Evolutionary conservation across 1,284 basidiomycete species (phyloP).

Genomic region (Trametes versicolor): DNA sequence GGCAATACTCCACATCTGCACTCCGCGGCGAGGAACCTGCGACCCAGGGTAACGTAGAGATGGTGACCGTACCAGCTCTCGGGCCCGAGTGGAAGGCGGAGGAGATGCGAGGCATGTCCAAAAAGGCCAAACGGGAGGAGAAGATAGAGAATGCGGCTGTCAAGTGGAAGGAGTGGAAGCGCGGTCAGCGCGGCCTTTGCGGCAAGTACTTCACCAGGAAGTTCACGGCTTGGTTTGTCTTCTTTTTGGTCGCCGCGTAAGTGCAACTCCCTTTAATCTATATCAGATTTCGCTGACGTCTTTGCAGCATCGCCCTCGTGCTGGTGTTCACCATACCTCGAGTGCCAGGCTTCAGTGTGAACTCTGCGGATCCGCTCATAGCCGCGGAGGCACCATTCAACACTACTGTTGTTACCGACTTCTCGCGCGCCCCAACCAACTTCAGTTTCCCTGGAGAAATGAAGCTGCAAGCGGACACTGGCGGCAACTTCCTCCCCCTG

Average conservation of each 20-base stretch:
- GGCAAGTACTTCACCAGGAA: slow-evolving; percentile 81
- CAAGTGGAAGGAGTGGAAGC: slow-evolving; percentile 45
- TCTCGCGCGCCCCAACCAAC: slow-evolving; percentile 82
- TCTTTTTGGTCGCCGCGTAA: slow-evolving; percentile 70
- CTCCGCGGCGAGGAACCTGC: slow-evolving; percentile 47
- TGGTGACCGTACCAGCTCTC: slow-evolving; percentile 88
- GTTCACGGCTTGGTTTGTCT: slow-evolving; percentile 73
- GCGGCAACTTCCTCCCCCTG: slow-evolving; percentile 76
- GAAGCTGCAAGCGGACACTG: slow-evolving; percentile 78
- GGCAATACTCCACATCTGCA: slow-evolving; percentile 40
- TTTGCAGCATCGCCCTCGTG: slow-evolving; percentile 68
- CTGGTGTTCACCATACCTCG: slow-evolving; percentile 84
- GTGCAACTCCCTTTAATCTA: slow-evolving; percentile 46
- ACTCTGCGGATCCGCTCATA: slow-evolving; percentile 63
- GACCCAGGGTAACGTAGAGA: slow-evolving; percentile 66
- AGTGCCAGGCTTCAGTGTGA: slow-evolving; percentile 76
- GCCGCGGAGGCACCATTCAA: slow-evolving; percentile 67
- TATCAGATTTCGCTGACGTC: slow-evolving; percentile 2
- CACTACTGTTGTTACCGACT: slow-evolving; percentile 62
- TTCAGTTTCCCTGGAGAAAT: slow-evolving; percentile 85
- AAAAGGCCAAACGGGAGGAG: slow-evolving; percentile 68
- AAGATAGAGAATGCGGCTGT: slow-evolving; percentile 63
- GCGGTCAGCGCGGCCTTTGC: slow-evolving; percentile 55
- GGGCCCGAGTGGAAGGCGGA: slow-evolving; percentile 87
- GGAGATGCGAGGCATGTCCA: slow-evolving; percentile 81